A percentile compares a stretch with the other conserved stretches of the same genome.
Conservation (phyloP, 768 basidiomycete species). For the Naganishia onofrii region DNA sequence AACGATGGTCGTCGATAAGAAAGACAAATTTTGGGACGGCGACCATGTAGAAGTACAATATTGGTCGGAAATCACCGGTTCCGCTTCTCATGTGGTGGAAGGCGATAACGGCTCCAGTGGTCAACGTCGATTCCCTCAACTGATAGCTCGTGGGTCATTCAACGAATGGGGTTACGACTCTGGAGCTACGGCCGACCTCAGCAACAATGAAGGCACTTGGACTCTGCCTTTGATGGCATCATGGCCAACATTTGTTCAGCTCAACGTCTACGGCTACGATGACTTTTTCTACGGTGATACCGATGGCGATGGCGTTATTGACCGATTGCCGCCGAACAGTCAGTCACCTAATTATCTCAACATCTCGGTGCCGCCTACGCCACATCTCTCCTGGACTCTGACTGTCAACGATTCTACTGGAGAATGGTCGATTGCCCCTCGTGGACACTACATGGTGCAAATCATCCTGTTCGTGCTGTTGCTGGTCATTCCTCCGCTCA, state of each 20-base stretch:
- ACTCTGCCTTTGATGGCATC: constrained; percentile 66
- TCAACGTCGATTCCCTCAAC: constrained; percentile 76
- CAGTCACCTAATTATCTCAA: constrained; percentile 80
- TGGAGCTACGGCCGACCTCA: constrained; percentile 71
- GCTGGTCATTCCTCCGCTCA: constrained; percentile 75
- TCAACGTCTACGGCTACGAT: constrained; percentile 87
- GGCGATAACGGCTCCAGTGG: constrained; percentile 67
- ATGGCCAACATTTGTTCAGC: constrained; percentile 86
- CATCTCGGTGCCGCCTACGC: constrained; percentile 82
- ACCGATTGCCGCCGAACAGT: constrained; percentile 81
- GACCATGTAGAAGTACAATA: constrained; percentile 88
- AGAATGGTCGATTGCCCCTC: constrained; percentile 74
- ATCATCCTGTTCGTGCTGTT: constrained; percentile 85
- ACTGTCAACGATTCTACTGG: constrained; percentile 72
- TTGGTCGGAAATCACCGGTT: constrained; percentile 69
- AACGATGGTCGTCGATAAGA: constrained; percentile 56
- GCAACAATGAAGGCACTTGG: constrained; percentile 35
- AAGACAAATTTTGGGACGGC: constrained; percentile 67
- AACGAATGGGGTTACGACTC: constrained; percentile 89
- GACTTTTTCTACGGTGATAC: constrained; percentile 89
- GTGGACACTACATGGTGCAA: constrained; percentile 74
- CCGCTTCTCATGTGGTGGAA: constrained; percentile 68
- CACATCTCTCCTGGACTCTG: constrained; percentile 83
- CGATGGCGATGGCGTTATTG: constrained; percentile 81
- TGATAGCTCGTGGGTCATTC: constrained; percentile 82